Evolutionary conservation across 176 grass and related monocot species (phyloP).

Genomic region (Poa annua): DNA sequence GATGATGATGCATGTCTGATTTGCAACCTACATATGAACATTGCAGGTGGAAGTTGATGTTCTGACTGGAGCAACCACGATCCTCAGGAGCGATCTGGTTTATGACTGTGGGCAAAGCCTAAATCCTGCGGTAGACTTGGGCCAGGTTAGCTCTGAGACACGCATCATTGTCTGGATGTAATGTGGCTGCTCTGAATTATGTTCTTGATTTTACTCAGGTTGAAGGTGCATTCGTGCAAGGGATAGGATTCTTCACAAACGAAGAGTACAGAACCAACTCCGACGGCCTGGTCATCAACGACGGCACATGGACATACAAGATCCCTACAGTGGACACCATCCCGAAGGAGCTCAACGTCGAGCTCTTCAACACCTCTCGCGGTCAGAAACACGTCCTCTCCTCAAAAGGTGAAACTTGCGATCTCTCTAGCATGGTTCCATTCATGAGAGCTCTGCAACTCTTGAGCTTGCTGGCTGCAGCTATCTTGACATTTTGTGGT

Average conservation of each 20-base stretch:
- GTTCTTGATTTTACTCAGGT: slow-evolving; percentile 40
- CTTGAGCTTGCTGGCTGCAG: not conserved
- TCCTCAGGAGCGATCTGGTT: slow-evolving; percentile 66
- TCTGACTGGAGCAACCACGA: slow-evolving; percentile 71
- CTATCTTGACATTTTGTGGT: not conserved
- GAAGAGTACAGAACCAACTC: slow-evolving; percentile 69
- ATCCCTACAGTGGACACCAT: slow-evolving; percentile 78
- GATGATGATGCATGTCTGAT: not conserved
- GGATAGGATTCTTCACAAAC: slow-evolving; percentile 74
- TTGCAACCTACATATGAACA: slow-evolving; percentile 20
- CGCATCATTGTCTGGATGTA: not conserved
- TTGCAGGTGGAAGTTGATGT: slow-evolving; percentile 73
- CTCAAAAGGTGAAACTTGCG: slow-evolving; percentile 62
- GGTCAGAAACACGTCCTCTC: slow-evolving; percentile 69
- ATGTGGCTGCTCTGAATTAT: not conserved
- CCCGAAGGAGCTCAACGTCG: slow-evolving; percentile 74
- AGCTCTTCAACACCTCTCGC: slow-evolving; percentile 61
- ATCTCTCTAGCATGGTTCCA: not conserved
- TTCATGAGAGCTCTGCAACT: not conserved
- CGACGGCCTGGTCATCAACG: slow-evolving; percentile 60
- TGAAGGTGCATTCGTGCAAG: slow-evolving; percentile 73
- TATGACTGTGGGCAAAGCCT: slow-evolving; percentile 85
- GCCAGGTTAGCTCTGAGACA: slow-evolving; percentile 55
- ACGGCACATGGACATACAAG: slow-evolving; percentile 90
- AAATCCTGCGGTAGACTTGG: slow-evolving; percentile 80